Percentiles rank a stretch among this genome's conserved stretches.
Evolutionary conservation across 1,139 yeast species (phyloP).

Genomic region (Blastobotrys elegans): DNA sequence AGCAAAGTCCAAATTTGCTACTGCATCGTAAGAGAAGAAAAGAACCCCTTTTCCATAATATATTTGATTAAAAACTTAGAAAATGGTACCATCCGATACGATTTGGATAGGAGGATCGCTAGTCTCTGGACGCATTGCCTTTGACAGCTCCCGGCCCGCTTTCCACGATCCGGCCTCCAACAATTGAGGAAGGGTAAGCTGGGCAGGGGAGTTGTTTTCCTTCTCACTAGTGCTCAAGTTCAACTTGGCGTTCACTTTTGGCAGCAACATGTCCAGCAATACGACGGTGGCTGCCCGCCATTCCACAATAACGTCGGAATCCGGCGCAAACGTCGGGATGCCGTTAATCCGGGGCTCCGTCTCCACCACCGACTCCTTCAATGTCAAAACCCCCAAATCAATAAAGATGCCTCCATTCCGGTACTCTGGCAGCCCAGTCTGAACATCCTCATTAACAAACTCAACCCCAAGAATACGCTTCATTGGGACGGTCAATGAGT

Average conservation of each 20-base stretch:
- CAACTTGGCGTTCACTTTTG: conserved; percentile 42
- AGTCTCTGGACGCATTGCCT: conserved; percentile 41
- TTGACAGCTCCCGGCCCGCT: conserved; percentile 55
- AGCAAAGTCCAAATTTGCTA: conserved; percentile 12
- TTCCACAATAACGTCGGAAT: conserved; percentile 56
- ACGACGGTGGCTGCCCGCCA: conserved; percentile 59
- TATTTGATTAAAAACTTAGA: conserved; percentile 27
- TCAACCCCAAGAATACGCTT: conserved; percentile 39
- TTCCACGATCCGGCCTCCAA: conserved; percentile 65
- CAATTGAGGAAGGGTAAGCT: conserved; percentile 46
- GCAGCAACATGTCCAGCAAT: conserved; percentile 46
- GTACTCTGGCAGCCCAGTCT: conserved; percentile 61
- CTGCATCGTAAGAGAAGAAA: conserved; percentile 22
- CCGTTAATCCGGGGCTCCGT: conserved; percentile 26
- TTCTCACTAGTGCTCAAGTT: conserved; percentile 26
- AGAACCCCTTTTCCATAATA: not conserved
- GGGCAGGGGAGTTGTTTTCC: not conserved
- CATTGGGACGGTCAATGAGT: conserved; percentile 51
- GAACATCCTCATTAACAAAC: conserved; percentile 41
- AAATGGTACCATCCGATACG: conserved; percentile 56
- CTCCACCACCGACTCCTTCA: conserved; percentile 35
- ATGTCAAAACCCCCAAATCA: conserved; percentile 45
- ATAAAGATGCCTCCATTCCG: conserved; percentile 58
- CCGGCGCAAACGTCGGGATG: conserved; percentile 49
- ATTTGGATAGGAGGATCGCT: conserved; percentile 58